phyloP scores from a whole-genome alignment of 129 eudicot genomes.

The Flaveria ramosissima region DNA sequence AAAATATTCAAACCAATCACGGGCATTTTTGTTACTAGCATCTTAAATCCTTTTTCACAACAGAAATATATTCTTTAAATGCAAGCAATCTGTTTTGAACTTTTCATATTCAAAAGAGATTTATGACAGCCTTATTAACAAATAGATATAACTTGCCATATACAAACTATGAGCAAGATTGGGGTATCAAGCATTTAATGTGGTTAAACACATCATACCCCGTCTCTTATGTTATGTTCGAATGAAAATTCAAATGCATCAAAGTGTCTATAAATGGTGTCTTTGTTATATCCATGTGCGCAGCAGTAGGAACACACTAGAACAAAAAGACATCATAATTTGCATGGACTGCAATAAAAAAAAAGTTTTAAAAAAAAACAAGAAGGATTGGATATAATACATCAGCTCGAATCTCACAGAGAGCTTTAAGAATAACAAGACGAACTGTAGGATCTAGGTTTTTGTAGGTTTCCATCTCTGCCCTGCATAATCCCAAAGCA shows the following conservation, averaged over 20 bases:
- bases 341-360: constrained; percentile 16
- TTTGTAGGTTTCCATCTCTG: constrained; percentile 63
- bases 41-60: background rate
- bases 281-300: background rate
- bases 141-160: background rate
- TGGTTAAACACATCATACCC: background rate
- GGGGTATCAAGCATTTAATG: constrained; percentile 4
- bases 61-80: constrained; percentile 6
- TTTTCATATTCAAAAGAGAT: background rate
- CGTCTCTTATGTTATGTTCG: background rate
- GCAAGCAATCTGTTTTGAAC: background rate
- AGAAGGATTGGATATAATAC: constrained; percentile 38
- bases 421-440: constrained; percentile 72
- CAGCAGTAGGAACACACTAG: background rate
- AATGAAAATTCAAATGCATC: background rate
- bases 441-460: constrained; percentile 78
- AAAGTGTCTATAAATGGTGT: constrained; percentile 8
- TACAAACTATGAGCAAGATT: background rate
- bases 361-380: constrained; percentile 1
- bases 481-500: constrained; percentile 47
- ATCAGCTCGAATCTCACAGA: constrained; percentile 85
- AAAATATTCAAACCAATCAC: background rate
- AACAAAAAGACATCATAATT: background rate
- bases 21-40: constrained; percentile 2
- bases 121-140: background rate